Evolutionary conservation across 1,139 yeast species (phyloP).

Genomic region (Protomyces lactucae-debilis): DNA sequence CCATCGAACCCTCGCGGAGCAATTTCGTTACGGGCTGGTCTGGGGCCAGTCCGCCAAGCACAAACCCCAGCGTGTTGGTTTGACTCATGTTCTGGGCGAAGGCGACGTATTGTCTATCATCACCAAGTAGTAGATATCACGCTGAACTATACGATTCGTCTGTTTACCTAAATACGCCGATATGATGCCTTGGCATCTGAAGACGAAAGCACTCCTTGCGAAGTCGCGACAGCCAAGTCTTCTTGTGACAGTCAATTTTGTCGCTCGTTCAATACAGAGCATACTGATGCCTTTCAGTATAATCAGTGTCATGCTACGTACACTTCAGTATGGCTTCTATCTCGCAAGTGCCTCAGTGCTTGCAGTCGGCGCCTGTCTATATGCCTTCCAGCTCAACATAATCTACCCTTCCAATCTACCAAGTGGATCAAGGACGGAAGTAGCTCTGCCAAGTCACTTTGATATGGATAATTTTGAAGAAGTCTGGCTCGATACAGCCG

Average conservation of each 20-base stretch:
- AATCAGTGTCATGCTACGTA: not conserved
- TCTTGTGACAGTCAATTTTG: too few species aligned
- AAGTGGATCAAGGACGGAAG: constrained; percentile 61
- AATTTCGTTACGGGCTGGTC: constrained; percentile 87
- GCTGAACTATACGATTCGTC: too few species aligned
- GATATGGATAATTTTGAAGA: constrained; percentile 62
- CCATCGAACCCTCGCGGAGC: constrained; percentile 86
- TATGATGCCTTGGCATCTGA: too few species aligned
- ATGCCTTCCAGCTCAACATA: constrained; percentile 51
- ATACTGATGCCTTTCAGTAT: not conserved
- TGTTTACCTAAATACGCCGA: too few species aligned
- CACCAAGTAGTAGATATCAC: constrained; percentile 49
- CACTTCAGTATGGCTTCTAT: not conserved
- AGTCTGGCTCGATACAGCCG: constrained; percentile 58
- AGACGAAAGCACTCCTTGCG: too few species aligned
- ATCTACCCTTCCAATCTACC: constrained; percentile 81
- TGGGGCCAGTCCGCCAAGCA: constrained; percentile 97
- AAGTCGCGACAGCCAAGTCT: too few species aligned
- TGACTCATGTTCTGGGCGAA: constrained; percentile 74
- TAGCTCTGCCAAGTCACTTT: constrained; percentile 72
- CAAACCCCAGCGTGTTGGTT: constrained; percentile 94
- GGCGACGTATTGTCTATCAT: constrained; percentile 93
- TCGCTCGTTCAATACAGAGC: too few species aligned
- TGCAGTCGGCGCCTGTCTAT: constrained; percentile 25
- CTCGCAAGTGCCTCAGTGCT: not conserved